phyloP scores from a whole-genome alignment of 139 green algal genomes.

The Pycnococcus provasolii region DNA sequence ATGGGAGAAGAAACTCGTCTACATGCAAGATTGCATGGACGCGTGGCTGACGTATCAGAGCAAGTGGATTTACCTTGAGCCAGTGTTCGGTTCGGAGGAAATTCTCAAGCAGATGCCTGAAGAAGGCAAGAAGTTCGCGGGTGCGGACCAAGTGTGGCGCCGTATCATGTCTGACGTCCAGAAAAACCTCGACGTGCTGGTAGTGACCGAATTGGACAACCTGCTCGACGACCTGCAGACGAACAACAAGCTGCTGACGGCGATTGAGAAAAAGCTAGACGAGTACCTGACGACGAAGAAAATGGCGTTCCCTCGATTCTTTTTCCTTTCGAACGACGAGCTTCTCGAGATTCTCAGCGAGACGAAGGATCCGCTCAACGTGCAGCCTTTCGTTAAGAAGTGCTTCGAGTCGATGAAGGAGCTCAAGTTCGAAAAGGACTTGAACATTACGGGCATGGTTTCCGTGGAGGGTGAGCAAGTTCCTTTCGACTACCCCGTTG shows the following conservation, averaged over 20 bases:
- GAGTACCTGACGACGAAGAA: conserved; percentile 67
- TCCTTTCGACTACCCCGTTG: conserved; percentile 46
- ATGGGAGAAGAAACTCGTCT: conserved; percentile 44
- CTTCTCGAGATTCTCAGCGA: conserved; percentile 66
- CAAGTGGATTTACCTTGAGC: conserved; percentile 46
- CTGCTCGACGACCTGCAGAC: conserved; percentile 55
- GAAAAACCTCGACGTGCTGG: conserved; percentile 14
- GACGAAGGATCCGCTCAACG: conserved; percentile 56
- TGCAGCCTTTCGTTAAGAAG: conserved; percentile 64
- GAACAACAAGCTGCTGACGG: conserved; percentile 52
- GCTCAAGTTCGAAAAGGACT: conserved; percentile 33
- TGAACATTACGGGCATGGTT: conserved; percentile 41
- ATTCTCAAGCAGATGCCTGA: conserved; percentile 46
- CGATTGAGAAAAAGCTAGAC: conserved; percentile 64
- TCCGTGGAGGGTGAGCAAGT: conserved; percentile 59
- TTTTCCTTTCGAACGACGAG: conserved; percentile 70
- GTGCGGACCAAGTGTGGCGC: conserved; percentile 56
- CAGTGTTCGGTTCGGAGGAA: conserved; percentile 42
- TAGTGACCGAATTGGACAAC: conserved; percentile 42
- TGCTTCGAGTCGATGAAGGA: conserved; percentile 44
- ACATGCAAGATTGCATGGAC: conserved; percentile 23
- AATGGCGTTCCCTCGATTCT: conserved; percentile 64
- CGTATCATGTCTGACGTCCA: conserved; percentile 49
- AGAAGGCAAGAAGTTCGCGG: conserved; percentile 32
- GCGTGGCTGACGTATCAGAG: conserved; percentile 39